phyloP scores from a whole-genome alignment of 2,329 filamentous ascomycete genomes.

The Diaporthe destruens region DNA sequence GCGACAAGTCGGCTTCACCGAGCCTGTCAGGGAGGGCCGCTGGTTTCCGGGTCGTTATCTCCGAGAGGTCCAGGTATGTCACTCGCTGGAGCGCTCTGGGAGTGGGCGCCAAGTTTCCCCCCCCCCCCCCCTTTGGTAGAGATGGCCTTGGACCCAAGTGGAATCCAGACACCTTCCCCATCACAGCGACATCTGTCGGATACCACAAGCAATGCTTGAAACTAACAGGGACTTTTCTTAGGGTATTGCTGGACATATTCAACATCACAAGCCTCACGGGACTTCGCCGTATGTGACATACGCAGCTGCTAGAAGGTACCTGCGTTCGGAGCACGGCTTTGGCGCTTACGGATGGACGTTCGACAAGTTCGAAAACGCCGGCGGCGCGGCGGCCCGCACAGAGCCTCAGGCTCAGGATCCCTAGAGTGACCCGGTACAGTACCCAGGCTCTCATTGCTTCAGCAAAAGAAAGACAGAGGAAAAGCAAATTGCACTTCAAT shows the following conservation, averaged over 20 bases:
- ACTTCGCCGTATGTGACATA: fast-evolving
- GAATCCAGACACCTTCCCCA: neutral
- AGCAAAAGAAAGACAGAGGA: no score
- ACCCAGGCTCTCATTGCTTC: no score
- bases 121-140: no score
- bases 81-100: no score
- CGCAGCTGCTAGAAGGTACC: neutral
- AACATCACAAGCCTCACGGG: neutral
- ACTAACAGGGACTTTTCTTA: neutral
- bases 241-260: neutral
- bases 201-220: neutral
- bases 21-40: neutral
- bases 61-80: neutral
- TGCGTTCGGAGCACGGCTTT: neutral
- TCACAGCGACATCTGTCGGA: neutral
- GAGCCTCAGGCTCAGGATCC: no score
- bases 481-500: no score
- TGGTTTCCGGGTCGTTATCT: neutral
- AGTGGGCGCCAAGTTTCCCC: neutral
- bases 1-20: neutral
- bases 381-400: no score
- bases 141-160: no score
- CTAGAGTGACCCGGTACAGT: no score
- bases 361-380: neutral
- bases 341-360: neutral